phyloP scores from a whole-genome alignment of 768 basidiomycete genomes.

The Fibroporia radiculosa region DNA sequence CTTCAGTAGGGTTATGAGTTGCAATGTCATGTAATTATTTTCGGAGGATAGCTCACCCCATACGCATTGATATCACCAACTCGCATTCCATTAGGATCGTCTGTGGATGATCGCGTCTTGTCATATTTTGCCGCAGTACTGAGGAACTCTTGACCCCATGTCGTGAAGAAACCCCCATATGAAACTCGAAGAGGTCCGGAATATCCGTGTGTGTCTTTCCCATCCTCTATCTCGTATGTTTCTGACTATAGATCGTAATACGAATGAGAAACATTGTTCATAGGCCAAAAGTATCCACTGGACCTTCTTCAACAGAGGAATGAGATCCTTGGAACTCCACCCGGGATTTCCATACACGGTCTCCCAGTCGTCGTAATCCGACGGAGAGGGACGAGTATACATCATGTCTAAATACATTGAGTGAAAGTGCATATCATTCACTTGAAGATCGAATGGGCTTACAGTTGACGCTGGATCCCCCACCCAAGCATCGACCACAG shows the following conservation, averaged over 20 bases:
- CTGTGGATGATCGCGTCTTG: slow-evolving; percentile 9
- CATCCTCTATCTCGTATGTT: slow-evolving; percentile 26
- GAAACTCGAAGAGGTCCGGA: slow-evolving; percentile 35
- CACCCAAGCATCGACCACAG: slow-evolving; percentile 47
- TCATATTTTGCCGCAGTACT: slow-evolving; percentile 18
- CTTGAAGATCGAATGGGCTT: too few relatives aligned
- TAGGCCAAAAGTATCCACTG: background rate
- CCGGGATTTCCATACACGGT: slow-evolving; percentile 39
- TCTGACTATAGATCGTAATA: slow-evolving; percentile 24
- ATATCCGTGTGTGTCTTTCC: slow-evolving; percentile 36
- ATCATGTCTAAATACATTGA: slow-evolving; percentile 23
- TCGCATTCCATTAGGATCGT: slow-evolving; percentile 20
- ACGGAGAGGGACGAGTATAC: slow-evolving; percentile 48
- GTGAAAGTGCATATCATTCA: too few relatives aligned
- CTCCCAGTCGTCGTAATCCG: slow-evolving; percentile 58
- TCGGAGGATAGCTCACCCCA: slow-evolving; percentile 12
- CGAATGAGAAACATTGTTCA: background rate
- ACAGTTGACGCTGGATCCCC: slow-evolving; percentile 60
- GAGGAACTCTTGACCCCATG: slow-evolving; percentile 20
- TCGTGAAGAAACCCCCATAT: slow-evolving; percentile 17
- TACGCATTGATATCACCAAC: too few relatives aligned
- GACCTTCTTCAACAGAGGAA: slow-evolving; percentile 52
- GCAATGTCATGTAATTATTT: background rate
- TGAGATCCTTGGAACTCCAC: slow-evolving; percentile 47
- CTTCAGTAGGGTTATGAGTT: slow-evolving; percentile 21